Base-by-base conservation (phyloP, 2,329 filamentous ascomycete species). In the Sclerotinia borealis region DNA sequence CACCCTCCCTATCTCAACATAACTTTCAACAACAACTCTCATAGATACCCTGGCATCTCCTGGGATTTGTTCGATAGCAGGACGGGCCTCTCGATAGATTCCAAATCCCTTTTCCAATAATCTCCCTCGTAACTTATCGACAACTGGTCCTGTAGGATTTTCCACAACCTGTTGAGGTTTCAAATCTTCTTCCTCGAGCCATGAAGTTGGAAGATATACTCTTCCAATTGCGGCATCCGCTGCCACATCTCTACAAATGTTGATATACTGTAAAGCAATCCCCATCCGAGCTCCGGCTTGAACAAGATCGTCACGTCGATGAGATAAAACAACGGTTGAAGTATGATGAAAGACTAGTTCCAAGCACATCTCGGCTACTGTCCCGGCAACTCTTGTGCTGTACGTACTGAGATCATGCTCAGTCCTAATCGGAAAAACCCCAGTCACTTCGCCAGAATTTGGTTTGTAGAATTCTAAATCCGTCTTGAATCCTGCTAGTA, bases 1-100 rank as follows among this genome's bases (percentile, higher is more conserved):
- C n/a, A 87, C 83, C 48, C 86, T 76, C 17, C 86, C 88, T 72
- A 91, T 91, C 72, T 90, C 87, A 83, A 91, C 88, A 71, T 91
- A 91, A 67, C 86, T 90, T 74, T 91, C 87, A 0, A 91, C 86
- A 0, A 87, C 87, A 6, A 90, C 87, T 15, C 85, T 79, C 72
- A 91, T 84, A 0, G 86, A 85, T 0, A 83, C 85, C 67, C 84
- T 79, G 0, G 83, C 85, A 69, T 86, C 81, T 0, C 65, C 54
- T 0, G 89, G 88, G 0, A 92, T 76, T 66, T 81, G 75, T 55
- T 86, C 81, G 68, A 92, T 89, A 0, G 83, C 80, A 2, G 71
- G 73, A 59, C 81, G 77, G 3, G 85, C 83, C 11, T 78, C 76
- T 6, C 77, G 71, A 71, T 91, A 90, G 34, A 86, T 78, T 22